Percentiles rank a stretch among this genome's conserved stretches.
Evolutionary conservation across 2,329 filamentous ascomycete species (phyloP).

Genomic region (Stromatinia cepivora): DNA sequence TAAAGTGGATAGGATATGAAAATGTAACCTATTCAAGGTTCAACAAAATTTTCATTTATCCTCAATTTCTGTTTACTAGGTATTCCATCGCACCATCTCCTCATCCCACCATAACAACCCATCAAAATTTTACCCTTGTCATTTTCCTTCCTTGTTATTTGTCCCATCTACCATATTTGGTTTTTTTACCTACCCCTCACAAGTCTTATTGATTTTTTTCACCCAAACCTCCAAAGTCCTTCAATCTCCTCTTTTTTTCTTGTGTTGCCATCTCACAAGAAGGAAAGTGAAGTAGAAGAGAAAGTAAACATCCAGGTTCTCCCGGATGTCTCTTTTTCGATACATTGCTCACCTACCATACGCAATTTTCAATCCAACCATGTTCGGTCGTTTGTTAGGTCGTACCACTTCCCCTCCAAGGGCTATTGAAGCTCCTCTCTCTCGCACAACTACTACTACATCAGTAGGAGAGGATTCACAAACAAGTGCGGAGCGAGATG

Average conservation of each 20-base stretch:
- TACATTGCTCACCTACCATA: slow-evolving; percentile 23
- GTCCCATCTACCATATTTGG: neutral
- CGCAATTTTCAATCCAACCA: slow-evolving; percentile 22
- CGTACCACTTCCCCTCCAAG: slow-evolving; percentile 23
- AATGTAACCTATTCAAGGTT: neutral
- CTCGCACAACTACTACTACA: slow-evolving; percentile 8
- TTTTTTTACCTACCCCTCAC: slow-evolving; percentile 1
- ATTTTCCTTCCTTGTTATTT: slow-evolving; percentile 1
- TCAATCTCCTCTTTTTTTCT: slow-evolving; percentile 19
- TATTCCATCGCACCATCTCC: neutral
- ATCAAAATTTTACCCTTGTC: neutral
- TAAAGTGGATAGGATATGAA: neutral
- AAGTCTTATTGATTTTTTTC: neutral
- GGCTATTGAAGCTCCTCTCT: slow-evolving; percentile 19
- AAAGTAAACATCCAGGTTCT: slow-evolving; percentile 20
- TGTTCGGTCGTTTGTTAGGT: slow-evolving; percentile 23
- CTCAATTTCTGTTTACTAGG: neutral
- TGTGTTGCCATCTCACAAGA: slow-evolving; percentile 19
- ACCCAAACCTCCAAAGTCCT: neutral
- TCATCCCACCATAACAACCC: neutral
- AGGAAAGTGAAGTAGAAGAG: slow-evolving; percentile 19
- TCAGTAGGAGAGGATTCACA: slow-evolving; percentile 13
- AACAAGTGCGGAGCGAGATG: slow-evolving; percentile 25
- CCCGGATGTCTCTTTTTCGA: slow-evolving; percentile 27
- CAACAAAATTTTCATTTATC: neutral